Evolutionary conservation across 495 filamentous ascomycete species (phyloP).

Genomic region (Neurospora sp.): DNA sequence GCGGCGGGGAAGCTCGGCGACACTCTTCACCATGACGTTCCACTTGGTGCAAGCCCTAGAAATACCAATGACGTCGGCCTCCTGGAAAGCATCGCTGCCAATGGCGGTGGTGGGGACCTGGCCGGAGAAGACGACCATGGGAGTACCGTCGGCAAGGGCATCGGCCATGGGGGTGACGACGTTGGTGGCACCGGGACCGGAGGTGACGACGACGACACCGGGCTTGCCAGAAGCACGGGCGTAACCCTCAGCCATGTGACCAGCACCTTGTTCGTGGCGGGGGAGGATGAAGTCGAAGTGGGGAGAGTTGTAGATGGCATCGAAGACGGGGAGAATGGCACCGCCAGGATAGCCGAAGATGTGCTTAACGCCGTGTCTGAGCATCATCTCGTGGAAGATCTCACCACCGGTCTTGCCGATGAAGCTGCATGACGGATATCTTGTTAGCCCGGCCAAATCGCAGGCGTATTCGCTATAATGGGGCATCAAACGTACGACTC

Average conservation of each 20-base stretch:
- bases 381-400: constrained; percentile 99
- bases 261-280: constrained; percentile 70
- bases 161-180: constrained; percentile 73
- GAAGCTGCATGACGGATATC: constrained; percentile 47
- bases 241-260: constrained; percentile 76
- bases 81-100: constrained; percentile 73
- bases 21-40: constrained; percentile 77
- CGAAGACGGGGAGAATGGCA: constrained; percentile 76
- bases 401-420: constrained; percentile 92
- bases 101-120: constrained; percentile 65
- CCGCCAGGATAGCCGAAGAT: constrained; percentile 76
- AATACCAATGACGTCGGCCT: constrained; percentile 69
- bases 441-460: constrained; percentile 18
- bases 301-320: constrained; percentile 72
- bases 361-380: constrained; percentile 81
- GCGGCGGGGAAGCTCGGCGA: constrained; percentile 64
- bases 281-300: constrained; percentile 71
- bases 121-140: constrained; percentile 70
- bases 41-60: constrained; percentile 73
- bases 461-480: not conserved
- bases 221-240: constrained; percentile 65
- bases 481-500: constrained; percentile 47
- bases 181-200: constrained; percentile 70
- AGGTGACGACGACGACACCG: constrained; percentile 70
- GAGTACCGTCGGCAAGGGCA: constrained; percentile 67